Base-by-base conservation (phyloP, 1,284 basidiomycete species). In the Tylopilus orsonianus region DNA sequence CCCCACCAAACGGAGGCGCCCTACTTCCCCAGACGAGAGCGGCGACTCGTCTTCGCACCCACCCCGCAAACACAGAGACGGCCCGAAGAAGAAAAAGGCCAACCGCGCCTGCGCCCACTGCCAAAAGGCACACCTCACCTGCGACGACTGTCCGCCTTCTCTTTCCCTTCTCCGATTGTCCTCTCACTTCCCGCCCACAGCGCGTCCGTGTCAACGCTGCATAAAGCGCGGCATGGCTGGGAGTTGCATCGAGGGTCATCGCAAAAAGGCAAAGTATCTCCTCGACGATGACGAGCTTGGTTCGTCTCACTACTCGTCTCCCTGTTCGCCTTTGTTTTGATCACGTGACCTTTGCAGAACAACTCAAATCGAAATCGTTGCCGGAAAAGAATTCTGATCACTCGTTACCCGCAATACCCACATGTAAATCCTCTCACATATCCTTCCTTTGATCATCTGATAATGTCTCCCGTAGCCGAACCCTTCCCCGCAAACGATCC, bases 261-360 rank as follows among this genome's bases (percentile, higher is more conserved):
- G 96, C 57, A 99, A 99, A 74, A 97, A 97, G 72, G 96, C 96
- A 20, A 99, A 99, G 67, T 99, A 98, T 69, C 80, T 97, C 14
- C 75, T 94, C 54, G 92, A 96, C 66, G 92, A 94, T 41, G 89
- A 91, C 38, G 93, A 97, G 67, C 82, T 93, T 49, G 86, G 93
- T 92, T 64, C 59, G 83, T 72, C 35, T 16, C 50, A 27, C 52
- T 22, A 30, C 14, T 23, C 49, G 54, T 54, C 58, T 49, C 46
- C 60, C 56, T 58, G 49, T 56, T 57, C 47, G 51, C 46, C 37
- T 40, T 1, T 4, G 23, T 41, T 42, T 55, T 65, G 56, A 70
- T 75, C 73, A 75, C 71, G 70, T 75, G 72, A 49, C 9, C 40
- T 4, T 23, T 23, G 16, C 62, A 86, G 84, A 84, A 48, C 77